Percentiles rank a stretch among this genome's conserved stretches.
These are phyloP conservation scores for Mycena rosella DNA, from an alignment of 768 basidiomycete genomes.

Conservation along the genomic window DNA sequence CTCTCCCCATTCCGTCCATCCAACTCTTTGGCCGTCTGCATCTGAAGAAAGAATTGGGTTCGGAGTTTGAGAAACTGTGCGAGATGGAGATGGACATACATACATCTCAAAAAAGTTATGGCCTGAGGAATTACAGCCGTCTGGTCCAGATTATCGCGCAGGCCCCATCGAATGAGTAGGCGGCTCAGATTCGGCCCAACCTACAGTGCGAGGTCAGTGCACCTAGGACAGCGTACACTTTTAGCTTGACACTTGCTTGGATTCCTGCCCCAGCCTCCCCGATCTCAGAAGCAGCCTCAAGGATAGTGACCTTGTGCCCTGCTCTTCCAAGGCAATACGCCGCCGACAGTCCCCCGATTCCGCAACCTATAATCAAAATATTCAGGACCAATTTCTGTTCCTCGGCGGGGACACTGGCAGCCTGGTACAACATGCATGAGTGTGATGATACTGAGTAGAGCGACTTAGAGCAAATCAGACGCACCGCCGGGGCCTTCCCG, in stretches of 20 bases:
- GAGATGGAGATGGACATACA: too few relatives aligned
- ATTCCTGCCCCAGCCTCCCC: not conserved
- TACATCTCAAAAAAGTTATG: too few relatives aligned
- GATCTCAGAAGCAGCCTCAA: constrained; percentile 50
- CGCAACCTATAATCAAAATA: constrained; percentile 3
- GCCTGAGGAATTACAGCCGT: not conserved
- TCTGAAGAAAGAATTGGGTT: not conserved
- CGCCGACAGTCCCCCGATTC: constrained; percentile 48
- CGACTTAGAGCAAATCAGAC: too few relatives aligned
- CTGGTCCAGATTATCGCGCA: not conserved
- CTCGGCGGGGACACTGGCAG: too few relatives aligned
- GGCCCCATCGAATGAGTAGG: not conserved
- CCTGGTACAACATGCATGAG: too few relatives aligned
- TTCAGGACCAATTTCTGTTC: not conserved
- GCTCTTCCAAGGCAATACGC: constrained; percentile 54
- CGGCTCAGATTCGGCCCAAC: not conserved
- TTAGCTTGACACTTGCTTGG: too few relatives aligned
- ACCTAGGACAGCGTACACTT: too few relatives aligned
- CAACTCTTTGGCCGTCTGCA: constrained; percentile 1
- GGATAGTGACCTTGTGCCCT: constrained; percentile 55
- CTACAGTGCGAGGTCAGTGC: not conserved
- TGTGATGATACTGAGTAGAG: too few relatives aligned
- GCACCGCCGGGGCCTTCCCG: too few relatives aligned
- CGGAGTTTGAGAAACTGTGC: too few relatives aligned
- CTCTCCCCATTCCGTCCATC: constrained; percentile 45